Conservation (phyloP, 164 flowering plant genomes). For the Vitis vinifera region ASM3070453v1 NC_081818.1:28138001-28138500, state of each 20-base stretch:
- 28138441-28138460: conserved; percentile 19
- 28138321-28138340: conserved; percentile 24
- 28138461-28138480: background rate
- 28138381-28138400: conserved; percentile 23
- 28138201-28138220: conserved; percentile 25
- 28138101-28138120: too few species aligned
- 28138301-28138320: conserved; percentile 22
- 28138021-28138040: too few species aligned
- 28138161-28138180: background rate
- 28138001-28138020: background rate
- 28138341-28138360: conserved; percentile 18
- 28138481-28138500: background rate
- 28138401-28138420: conserved; percentile 21
- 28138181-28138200: conserved; percentile 24
- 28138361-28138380: conserved; percentile 19
- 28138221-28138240: conserved; percentile 31
- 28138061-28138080: too few species aligned
- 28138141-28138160: too few species aligned
- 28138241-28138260: conserved; percentile 20
- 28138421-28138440: conserved; percentile 12
- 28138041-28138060: too few species aligned
- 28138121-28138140: too few species aligned
- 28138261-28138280: conserved; percentile 30
- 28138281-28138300: conserved; percentile 30
- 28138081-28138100: too few species aligned